Evolutionary conservation across 495 filamentous ascomycete genomes (phyloP).

Genomic region (Podospora comata): DNA sequence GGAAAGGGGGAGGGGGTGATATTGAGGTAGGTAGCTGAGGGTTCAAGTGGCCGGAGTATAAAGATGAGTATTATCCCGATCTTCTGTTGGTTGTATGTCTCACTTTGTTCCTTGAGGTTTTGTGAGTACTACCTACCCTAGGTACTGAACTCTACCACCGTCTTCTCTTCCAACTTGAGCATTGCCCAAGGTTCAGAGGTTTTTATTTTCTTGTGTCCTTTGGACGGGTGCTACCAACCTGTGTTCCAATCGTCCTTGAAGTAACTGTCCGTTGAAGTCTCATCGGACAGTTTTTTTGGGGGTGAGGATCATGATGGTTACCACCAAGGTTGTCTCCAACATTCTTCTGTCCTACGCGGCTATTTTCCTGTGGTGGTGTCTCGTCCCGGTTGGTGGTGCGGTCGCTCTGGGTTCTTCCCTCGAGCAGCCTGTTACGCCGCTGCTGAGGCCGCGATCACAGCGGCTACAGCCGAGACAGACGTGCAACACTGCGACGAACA

Average conservation of each 20-base stretch:
- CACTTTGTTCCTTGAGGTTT: neutral
- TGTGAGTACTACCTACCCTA: neutral
- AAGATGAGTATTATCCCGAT: neutral
- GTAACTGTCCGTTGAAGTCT: neutral
- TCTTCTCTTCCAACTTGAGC: neutral
- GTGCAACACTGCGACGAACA: conserved; percentile 36
- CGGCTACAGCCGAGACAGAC: conserved; percentile 28
- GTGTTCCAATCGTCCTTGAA: neutral
- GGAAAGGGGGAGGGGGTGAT: too few relatives aligned
- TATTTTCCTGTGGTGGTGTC: neutral
- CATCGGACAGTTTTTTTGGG: neutral
- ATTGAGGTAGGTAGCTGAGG: too few relatives aligned
- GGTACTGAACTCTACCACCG: neutral
- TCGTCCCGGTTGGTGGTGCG: neutral
- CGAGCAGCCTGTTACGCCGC: neutral
- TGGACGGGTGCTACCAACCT: neutral
- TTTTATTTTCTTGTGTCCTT: neutral
- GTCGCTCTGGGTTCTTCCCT: neutral
- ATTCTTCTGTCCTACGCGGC: neutral
- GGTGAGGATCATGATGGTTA: neutral
- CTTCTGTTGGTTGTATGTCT: neutral
- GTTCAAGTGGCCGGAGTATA: neutral
- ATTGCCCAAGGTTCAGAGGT: neutral
- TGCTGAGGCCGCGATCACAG: neutral
- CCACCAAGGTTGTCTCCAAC: neutral